Conservation (phyloP, 352 stramenopile genomes). For the Phytophthora sansomeana region DNA sequence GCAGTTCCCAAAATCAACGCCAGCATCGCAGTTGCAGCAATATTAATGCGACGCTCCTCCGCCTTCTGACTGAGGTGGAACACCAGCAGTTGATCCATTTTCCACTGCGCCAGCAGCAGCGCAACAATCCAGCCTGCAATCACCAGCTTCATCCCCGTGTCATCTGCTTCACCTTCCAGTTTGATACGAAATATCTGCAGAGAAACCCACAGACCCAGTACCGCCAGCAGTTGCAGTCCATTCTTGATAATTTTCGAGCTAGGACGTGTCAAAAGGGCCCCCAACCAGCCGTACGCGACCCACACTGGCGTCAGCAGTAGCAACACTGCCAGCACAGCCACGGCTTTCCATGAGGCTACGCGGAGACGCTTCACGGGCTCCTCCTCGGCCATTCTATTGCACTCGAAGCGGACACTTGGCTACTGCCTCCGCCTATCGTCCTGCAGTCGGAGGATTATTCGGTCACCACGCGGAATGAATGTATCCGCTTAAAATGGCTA, state of each 20-base stretch:
- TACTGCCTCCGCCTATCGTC: neutral
- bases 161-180: neutral
- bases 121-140: constrained; percentile 30
- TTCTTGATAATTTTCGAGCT: constrained; percentile 29
- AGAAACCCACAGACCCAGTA: constrained; percentile 24
- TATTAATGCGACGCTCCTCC: constrained; percentile 28
- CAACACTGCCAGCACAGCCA: constrained; percentile 33
- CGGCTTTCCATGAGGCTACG: constrained; percentile 31
- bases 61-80: constrained; percentile 44
- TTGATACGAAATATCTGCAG: constrained; percentile 29
- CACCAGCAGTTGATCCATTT: constrained; percentile 52
- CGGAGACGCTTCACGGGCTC: constrained; percentile 31
- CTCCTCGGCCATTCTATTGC: constrained; percentile 7
- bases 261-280: constrained; percentile 46
- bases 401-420: neutral
- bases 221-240: constrained; percentile 34
- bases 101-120: constrained; percentile 55
- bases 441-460: constrained; percentile 2
- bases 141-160: constrained; percentile 12
- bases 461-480: neutral
- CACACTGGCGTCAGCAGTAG: constrained; percentile 51
- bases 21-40: constrained; percentile 23
- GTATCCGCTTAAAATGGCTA: neutral
- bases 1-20: neutral
- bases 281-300: constrained; percentile 53